Evolutionary conservation across 2,329 filamentous ascomycete genomes (phyloP).

Genomic region (Aureobasidium leucospermi): DNA sequence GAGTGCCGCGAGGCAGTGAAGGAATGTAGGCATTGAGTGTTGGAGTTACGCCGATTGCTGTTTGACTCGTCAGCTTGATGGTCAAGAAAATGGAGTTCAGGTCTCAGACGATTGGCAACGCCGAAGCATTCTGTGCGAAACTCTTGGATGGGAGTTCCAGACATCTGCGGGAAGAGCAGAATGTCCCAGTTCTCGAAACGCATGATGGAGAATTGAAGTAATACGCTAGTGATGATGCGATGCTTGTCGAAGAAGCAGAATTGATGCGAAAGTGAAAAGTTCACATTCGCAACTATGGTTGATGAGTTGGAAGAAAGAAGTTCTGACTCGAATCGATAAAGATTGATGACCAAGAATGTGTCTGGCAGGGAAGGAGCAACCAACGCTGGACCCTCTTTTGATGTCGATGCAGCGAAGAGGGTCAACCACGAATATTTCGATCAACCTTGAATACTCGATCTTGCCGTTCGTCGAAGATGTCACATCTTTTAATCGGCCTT

Average conservation of each 20-base stretch:
- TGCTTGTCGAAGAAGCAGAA: neutral
- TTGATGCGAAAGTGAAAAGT: neutral
- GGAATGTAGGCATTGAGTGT: slow-evolving; percentile 66
- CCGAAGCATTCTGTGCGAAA: slow-evolving; percentile 74
- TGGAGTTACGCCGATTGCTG: slow-evolving; percentile 32
- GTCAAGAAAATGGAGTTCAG: neutral
- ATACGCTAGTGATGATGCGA: slow-evolving; percentile 9
- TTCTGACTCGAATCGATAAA: neutral
- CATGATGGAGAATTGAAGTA: slow-evolving; percentile 46
- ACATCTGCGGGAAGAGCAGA: slow-evolving; percentile 61
- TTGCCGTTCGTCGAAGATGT: neutral
- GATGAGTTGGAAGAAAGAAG: neutral
- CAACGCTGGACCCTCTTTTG: neutral
- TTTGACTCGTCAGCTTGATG: neutral
- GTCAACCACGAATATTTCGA: neutral
- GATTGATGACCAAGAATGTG: neutral
- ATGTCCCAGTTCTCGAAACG: slow-evolving; percentile 83
- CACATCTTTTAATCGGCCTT: neutral
- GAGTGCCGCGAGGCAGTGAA: slow-evolving; percentile 49
- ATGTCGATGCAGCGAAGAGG: neutral
- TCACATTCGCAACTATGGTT: neutral
- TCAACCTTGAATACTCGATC: neutral
- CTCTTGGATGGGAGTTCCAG: slow-evolving; percentile 66
- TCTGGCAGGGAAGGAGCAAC: neutral
- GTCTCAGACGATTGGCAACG: slow-evolving; percentile 37